Evolutionary conservation across 768 basidiomycete species (phyloP).

Genomic region (Hericium coralloides): DNA sequence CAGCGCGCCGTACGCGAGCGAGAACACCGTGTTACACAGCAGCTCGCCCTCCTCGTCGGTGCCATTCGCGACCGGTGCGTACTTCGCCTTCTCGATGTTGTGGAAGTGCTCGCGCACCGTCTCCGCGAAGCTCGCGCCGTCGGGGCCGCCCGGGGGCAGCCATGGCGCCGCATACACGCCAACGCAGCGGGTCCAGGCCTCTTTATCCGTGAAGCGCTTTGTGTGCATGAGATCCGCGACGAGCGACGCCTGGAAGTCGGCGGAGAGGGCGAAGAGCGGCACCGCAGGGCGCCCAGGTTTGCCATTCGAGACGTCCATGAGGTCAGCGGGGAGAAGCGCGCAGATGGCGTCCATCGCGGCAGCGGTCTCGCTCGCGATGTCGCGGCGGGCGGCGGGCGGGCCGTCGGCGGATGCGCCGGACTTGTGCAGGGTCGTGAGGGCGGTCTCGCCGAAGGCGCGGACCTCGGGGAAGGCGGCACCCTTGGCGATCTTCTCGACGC

Average conservation of each 20-base stretch:
- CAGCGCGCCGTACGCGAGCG: constrained; percentile 90
- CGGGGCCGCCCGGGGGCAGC: constrained; percentile 37
- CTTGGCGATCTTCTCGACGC: constrained; percentile 83
- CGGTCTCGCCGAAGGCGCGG: constrained; percentile 84
- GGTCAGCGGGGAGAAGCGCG: constrained; percentile 46
- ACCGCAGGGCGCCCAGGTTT: constrained; percentile 41
- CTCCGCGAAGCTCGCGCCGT: constrained; percentile 45
- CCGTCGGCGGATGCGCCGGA: constrained; percentile 76
- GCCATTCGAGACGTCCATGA: constrained; percentile 27
- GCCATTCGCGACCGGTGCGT: constrained; percentile 32
- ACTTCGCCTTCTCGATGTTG: constrained; percentile 68
- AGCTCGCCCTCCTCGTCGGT: constrained; percentile 71
- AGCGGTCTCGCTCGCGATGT: constrained; percentile 55
- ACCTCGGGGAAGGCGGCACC: constrained; percentile 96
- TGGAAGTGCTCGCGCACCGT: constrained; percentile 64
- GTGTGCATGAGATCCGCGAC: constrained; percentile 68
- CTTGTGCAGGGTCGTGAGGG: constrained; percentile 69
- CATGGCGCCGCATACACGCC: constrained; percentile 67
- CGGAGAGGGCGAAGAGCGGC: constrained; percentile 45
- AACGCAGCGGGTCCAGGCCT: constrained; percentile 62
- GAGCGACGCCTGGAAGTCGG: constrained; percentile 67
- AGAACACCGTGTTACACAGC: constrained; percentile 89
- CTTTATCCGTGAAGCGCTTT: constrained; percentile 44
- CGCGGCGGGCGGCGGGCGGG: constrained; percentile 59
- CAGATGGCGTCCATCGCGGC: constrained; percentile 48